Percentiles rank a stretch among this genome's conserved stretches.
Evolutionary conservation across 352 stramenopile species (phyloP).

Genomic region (Globisporangium solare): DNA sequence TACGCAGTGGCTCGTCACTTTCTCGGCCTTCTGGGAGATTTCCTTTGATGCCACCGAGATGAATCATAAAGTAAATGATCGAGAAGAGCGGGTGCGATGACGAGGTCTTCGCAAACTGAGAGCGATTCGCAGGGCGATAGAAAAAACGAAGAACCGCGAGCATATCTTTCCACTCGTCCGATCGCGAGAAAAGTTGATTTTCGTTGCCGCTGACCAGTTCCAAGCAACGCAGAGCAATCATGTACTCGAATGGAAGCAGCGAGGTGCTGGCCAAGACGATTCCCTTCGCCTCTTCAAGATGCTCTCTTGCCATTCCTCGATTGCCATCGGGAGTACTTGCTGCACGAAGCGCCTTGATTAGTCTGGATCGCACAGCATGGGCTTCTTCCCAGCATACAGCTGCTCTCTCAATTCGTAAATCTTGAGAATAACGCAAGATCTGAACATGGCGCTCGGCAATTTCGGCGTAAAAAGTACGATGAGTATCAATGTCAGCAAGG

Average conservation of each 20-base stretch:
- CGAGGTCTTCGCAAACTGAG: constrained; percentile 40
- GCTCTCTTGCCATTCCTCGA: constrained; percentile 18
- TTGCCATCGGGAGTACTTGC: constrained; percentile 18
- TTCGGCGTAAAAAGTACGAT: constrained; percentile 5
- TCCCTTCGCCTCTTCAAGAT: constrained; percentile 24
- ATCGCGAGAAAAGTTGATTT: constrained; percentile 23
- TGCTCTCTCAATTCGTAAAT: constrained; percentile 30
- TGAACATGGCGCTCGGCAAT: constrained; percentile 4
- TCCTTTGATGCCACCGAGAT: constrained; percentile 4
- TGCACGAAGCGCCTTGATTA: constrained; percentile 34
- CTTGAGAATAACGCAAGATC: constrained; percentile 13
- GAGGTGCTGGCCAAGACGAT: constrained; percentile 34
- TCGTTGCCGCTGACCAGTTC: constrained; percentile 27
- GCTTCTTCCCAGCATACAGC: constrained; percentile 36
- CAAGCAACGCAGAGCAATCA: constrained; percentile 42
- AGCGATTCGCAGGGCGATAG: constrained; percentile 57
- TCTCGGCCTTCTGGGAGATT: background rate
- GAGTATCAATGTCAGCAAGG: background rate
- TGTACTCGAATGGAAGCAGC: constrained; percentile 61
- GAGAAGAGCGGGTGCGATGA: constrained; percentile 55
- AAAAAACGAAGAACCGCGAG: constrained; percentile 60
- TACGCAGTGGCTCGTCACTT: constrained; percentile 15
- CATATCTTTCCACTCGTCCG: constrained; percentile 28
- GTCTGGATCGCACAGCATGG: constrained; percentile 30
- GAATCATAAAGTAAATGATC: constrained; percentile 41